Base-by-base conservation (phyloP, 805 yeast species). In the Wickerhamiella cacticola region DNA sequence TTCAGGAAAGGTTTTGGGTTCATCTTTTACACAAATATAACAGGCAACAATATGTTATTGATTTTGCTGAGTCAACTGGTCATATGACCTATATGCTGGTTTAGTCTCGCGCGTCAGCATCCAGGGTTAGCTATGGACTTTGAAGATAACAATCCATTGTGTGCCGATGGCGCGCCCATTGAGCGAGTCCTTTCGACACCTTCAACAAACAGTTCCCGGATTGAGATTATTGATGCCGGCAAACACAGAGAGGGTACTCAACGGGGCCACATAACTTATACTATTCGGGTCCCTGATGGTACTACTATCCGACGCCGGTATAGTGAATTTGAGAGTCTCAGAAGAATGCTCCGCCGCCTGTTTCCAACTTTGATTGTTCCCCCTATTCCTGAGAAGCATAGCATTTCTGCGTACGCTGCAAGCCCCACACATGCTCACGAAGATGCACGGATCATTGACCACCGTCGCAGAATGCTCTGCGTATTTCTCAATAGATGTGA, bases 361-460 rank as follows among this genome's bases (percentile, higher is more conserved):
- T 81, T 82, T 53, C 96, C 98, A 2, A 77, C 92, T 2, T 61
- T 79, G 3, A 74, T 92, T 2, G 76, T 92, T 4, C 98, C 98
- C 5, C 96, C 97, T 1, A 89, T 92, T 8, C 98, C 98, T 0
- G 82, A 80, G 62, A 83, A 83, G 61, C 89, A 82, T 61, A 71
- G 83, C 13, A 61, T 82, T 53, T 55, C 68, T 22, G 73, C 70
- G 41, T 68, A 68, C 50, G 73, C 73, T 7, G 65, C 67, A 5
- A 63, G 67, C 23, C 71, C 72, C 21, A 63, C 73, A 13, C 68
- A 63, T 48, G 72, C 72, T 12, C 67, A 66, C 43, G 71, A 72
- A 59, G 65, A 69, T 65, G 39, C 58, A 9, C 53, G 57, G 21
- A 57, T 67, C 34, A 77, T 78, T 42, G 83, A 78, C 49, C 82